A percentile compares a stretch with the other conserved stretches of the same genome.
These are phyloP conservation scores for Boletus rufocinnamomeus DNA, from an alignment of 768 basidiomycete species.

Conservation along the genomic window DNA sequence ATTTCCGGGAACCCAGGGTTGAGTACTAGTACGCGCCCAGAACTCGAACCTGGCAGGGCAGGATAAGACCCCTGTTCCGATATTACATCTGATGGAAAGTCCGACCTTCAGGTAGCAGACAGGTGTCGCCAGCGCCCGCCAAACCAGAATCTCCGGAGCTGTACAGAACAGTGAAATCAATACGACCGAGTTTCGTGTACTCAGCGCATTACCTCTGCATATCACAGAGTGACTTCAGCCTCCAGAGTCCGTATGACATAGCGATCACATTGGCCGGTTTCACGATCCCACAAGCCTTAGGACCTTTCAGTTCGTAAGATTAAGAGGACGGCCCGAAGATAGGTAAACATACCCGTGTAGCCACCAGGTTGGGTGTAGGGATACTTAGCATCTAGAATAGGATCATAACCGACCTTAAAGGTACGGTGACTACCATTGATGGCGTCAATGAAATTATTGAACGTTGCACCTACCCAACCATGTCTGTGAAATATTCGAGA, in stretches of 20 bases:
- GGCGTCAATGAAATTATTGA: background rate
- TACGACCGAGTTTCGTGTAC: background rate
- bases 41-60: background rate
- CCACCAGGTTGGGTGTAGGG: background rate
- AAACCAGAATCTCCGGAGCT: background rate
- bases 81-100: background rate
- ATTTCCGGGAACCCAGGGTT: slow-evolving; percentile 50
- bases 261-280: background rate
- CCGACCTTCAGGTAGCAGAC: background rate
- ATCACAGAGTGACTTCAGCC: no score
- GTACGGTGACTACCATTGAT: background rate
- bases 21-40: slow-evolving; percentile 33
- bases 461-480: background rate
- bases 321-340: background rate
- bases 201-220: background rate
- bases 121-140: background rate
- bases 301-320: background rate
- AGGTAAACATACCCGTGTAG: background rate
- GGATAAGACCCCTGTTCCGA: background rate
- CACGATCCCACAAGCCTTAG: background rate
- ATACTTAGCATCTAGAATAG: background rate
- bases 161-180: background rate
- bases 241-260: background rate
- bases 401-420: background rate
- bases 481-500: background rate